Evolutionary conservation across 345 rosid genomes (phyloP), one percentile per base, ranked within the genome.

Genomic region (Odontarrhena argentea): DNA sequence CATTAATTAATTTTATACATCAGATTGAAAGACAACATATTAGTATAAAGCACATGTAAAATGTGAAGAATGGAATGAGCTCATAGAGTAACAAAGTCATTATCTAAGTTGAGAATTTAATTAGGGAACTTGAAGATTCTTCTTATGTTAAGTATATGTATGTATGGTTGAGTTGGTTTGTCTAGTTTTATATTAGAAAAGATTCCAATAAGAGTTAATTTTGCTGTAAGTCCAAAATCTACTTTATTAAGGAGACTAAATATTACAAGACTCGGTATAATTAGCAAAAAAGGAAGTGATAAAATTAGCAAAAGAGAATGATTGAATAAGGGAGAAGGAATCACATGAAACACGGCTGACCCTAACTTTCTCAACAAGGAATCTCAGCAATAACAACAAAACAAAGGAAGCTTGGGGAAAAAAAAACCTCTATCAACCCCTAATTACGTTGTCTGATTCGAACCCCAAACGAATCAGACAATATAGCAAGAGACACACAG

Each of bases 331-430:
- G 52, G 59, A 44, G 41, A 66, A 59, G 50, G 66, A 57, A 59
- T 44, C 63, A 74, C 73, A 74, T 54, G 63, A 74, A 74, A 24
- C 43, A 24, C 63, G 77, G 68, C 40, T 4, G 53, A 4, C 77
- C 77, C 77, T 74, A 67, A 74, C 68, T 74, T 74, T 35, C 18
- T 67, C 46, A 38, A 46, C 73, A 74, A 67, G 73, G 51, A 67
- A 54, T 67, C 52, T 67, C 6, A 9, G 63, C 67, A 67, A 38
- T 42, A 49, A 50, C 76, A 73, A 62, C 47, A 64, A 71, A 71
- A 56, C n/a, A 38, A 63, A 63, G 3, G 10, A 64, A 42, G 10
- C 44, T 11, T 44, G 37, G 6, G 7, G 6, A 25, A 15, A 48
- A 48, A 9, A 65, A 42, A 64, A 30, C 47, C 24, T 44, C 46